phyloP scores from a whole-genome alignment of 495 filamentous ascomycete genomes.

The Penicillium chermesinum region DNA sequence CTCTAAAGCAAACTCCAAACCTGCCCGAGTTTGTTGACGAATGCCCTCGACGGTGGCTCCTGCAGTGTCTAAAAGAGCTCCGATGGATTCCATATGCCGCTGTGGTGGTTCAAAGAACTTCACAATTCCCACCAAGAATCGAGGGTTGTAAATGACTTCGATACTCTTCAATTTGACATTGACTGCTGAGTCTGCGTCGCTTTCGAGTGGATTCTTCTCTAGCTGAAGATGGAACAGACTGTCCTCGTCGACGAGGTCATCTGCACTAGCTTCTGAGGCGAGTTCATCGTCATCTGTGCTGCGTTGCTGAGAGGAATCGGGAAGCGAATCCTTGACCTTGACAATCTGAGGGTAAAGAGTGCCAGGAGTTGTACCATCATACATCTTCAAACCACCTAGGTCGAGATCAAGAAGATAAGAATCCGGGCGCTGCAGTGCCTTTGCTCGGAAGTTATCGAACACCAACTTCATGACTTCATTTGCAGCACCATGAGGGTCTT shows the following conservation, averaged over 20 bases:
- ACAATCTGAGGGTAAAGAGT: conserved; percentile 92
- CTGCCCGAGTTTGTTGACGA: conserved; percentile 90
- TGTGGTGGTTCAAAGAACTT: conserved; percentile 96
- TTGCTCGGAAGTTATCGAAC: conserved; percentile 90
- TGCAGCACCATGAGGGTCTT: conserved; percentile 73
- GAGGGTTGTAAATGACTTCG: conserved; percentile 95
- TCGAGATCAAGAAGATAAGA: conserved; percentile 84
- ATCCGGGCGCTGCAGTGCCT: conserved; percentile 79
- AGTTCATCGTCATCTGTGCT: conserved; percentile 58
- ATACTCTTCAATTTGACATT: conserved; percentile 90
- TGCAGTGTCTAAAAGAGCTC: conserved; percentile 86
- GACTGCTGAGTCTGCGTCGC: conserved; percentile 80
- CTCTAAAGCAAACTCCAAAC: conserved; percentile 89
- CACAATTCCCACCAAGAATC: conserved; percentile 79
- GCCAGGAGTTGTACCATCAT: conserved; percentile 89
- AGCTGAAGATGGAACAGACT: conserved; percentile 85
- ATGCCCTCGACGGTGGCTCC: conserved; percentile 92
- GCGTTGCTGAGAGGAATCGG: conserved; percentile 41
- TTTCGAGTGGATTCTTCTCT: conserved; percentile 92
- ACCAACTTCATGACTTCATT: conserved; percentile 82
- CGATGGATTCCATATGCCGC: conserved; percentile 96
- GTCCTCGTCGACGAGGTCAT: conserved; percentile 60
- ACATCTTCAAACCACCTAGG: conserved; percentile 86
- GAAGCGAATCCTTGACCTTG: conserved; percentile 79
- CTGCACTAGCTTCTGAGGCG: conserved; percentile 42